Conservation (phyloP, 805 yeast genomes). For the Millerozyma miso region DNA sequence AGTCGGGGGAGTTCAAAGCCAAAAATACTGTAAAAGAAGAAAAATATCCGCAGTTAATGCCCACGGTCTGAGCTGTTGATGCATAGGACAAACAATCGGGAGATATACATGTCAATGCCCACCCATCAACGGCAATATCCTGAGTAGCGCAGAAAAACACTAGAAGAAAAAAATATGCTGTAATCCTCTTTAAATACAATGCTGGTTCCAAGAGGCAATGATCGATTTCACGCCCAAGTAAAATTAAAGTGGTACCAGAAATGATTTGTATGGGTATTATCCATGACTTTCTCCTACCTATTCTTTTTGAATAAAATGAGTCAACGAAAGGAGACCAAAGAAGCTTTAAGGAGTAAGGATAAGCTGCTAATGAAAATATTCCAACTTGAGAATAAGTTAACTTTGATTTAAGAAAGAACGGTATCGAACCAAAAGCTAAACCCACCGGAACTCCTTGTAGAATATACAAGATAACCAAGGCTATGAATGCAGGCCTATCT, state of each 20-base stretch:
- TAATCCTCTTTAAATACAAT: constrained; percentile 50
- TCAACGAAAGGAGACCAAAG: constrained; percentile 97
- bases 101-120: constrained; percentile 90
- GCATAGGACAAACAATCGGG: constrained; percentile 82
- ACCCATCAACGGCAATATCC: constrained; percentile 98
- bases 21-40: constrained; percentile 85
- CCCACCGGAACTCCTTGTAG: constrained; percentile 98
- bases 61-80: constrained; percentile 95
- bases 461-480: constrained; percentile 70
- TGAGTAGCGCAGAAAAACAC: constrained; percentile 94
- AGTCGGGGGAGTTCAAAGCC: constrained; percentile 87
- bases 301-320: constrained; percentile 59
- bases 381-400: constrained; percentile 88
- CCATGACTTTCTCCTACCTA: constrained; percentile 91
- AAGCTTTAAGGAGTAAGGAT: constrained; percentile 89
- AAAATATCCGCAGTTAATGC: constrained; percentile 90
- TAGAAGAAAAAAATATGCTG: constrained; percentile 67
- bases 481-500: constrained; percentile 72
- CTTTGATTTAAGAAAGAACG: constrained; percentile 79
- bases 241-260: constrained; percentile 65
- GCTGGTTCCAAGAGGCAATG: constrained; percentile 47
- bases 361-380: constrained; percentile 83
- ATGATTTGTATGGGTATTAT: constrained; percentile 86
- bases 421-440: constrained; percentile 89
- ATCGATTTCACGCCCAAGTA: constrained; percentile 59